Evolutionary conservation across 225 moss, liverwort and hornwort genomes (phyloP).

Genomic region (Sphagnum contortum): DNA sequence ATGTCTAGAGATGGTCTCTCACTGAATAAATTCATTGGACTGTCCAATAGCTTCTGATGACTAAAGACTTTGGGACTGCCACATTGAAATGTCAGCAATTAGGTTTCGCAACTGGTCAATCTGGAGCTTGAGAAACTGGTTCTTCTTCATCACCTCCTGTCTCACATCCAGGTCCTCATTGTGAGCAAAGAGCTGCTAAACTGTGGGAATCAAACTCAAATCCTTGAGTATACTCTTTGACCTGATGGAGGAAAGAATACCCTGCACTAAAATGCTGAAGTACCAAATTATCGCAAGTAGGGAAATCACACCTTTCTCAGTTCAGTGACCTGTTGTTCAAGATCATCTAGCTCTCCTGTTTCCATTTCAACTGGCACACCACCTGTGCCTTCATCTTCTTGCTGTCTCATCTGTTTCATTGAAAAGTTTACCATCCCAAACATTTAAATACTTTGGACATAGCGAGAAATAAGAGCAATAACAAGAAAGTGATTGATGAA

Average conservation of each 20-base stretch:
- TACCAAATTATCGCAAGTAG: no score
- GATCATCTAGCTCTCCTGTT: slow-evolving; percentile 48
- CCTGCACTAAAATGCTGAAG: no score
- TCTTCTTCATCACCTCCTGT: slow-evolving; percentile 79
- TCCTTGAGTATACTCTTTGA: not conserved
- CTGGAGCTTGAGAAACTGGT: slow-evolving; percentile 64
- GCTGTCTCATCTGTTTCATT: slow-evolving; percentile 32
- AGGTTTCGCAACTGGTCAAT: slow-evolving; percentile 75
- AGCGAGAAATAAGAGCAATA: no score
- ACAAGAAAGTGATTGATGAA: no score
- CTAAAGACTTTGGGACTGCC: slow-evolving; percentile 63
- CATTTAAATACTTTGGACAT: not conserved
- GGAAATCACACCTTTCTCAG: slow-evolving; percentile 52
- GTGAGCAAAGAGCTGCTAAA: not conserved
- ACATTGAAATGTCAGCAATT: slow-evolving; percentile 67
- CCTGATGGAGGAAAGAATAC: no score
- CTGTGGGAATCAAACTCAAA: not conserved
- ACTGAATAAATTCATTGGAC: no score
- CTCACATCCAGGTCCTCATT: not conserved
- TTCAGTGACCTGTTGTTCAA: slow-evolving; percentile 60
- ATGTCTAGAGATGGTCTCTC: no score
- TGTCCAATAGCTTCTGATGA: not conserved
- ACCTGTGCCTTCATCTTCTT: slow-evolving; percentile 35
- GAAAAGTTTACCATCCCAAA: not conserved
- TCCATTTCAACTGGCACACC: slow-evolving; percentile 37